Evolutionary conservation across 257 asterid species (phyloP), one percentile per base, ranked within the genome.

Genomic region (Gynochthodes officinalis): DNA sequence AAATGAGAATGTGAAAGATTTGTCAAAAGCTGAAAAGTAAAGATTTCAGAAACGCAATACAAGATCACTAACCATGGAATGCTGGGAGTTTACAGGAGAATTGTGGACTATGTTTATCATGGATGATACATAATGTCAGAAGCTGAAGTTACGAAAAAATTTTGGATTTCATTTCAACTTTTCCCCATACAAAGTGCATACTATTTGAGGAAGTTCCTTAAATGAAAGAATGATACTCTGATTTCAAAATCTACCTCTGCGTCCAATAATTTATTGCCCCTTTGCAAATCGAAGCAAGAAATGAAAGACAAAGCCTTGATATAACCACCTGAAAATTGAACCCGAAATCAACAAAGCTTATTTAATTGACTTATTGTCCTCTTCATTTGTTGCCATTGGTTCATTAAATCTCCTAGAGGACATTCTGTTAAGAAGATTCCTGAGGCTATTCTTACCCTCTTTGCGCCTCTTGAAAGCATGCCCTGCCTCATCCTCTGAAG

Each of bases 401-500:
- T 86, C 86, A 49, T 7, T 71, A 72, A 62, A 78, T 76, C 82
- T 73, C 77, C 69, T 73, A 49, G 89, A 84, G 11, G 95, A 85
- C 70, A 75, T 48, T 57, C 40, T 82, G 70, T 69, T 79, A 70
- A 93, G 83, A 89, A 93, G 70, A 25, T 60, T 90, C 75, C 96
- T 86, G 75, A 90, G 84, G 86, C 98, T 93, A 77, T 84, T 84
- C 71, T 73, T 83, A 50, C 96, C 85, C 89, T 88, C 97, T 73
- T 81, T 86, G 1, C 74, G 75, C 78, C 78, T 86, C 78, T 78
- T 81, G 3, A 35, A 77, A 73, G 48, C 58, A 28, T 19, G 64
- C n/a, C 63, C 73, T 43, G 70, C 66, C 35, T 79, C 79, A 12
- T 78, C 78, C 74, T 75, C 39, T 5, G 80, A 39, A 58, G 79